Base-by-base conservation (phyloP, 306 rosid genomes). In the peach (Prunus persica) region DNA sequence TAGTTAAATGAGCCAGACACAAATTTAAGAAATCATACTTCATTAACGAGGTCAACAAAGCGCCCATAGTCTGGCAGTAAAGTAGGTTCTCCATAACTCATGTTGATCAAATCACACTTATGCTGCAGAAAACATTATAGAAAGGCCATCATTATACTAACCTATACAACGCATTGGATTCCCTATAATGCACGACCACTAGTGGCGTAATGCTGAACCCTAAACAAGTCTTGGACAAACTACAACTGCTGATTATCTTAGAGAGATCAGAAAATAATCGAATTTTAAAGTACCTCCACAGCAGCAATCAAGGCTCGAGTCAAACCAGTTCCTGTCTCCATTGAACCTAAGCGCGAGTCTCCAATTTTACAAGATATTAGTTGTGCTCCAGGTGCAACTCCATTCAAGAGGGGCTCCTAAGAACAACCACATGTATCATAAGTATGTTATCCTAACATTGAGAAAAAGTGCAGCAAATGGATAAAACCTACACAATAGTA, bases 341-440 rank as follows among this genome's bases (percentile, higher is more conserved):
- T 95, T 77, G 93, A 95, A 67, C 97, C 97, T 78, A 95, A 74
- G 83, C 97, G 99, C 25, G 93, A 65, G 73, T 95, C 99, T 76
- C 99, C 99, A 87, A 95, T 95, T 86, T 95, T 95, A 86, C 99
- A 95, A 78, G 99, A 95, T 81, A 95, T 86, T 75, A 95, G 45
- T 75, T 95, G 99, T 28, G 99, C 99, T 11, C 99, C 99, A 66
- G 99, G 99, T 82, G 99, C 99, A 80, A 92, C 95, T 76, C 99
- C 99, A 88, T 95, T 95, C 89, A 95, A 83, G 87, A 90, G 83
- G 46, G 97, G 96, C 81, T 92, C 99, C 99, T 95, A 72, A 80
- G 45, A 81, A 54, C 79, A 73, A 79, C 70, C 63, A 52, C 51
- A 74, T 76, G 66, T 45, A 80, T 87, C 80, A 84, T 73, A 47